phyloP scores from a whole-genome alignment of 306 rosid genomes.

The Medicago ruthenica region DNA sequence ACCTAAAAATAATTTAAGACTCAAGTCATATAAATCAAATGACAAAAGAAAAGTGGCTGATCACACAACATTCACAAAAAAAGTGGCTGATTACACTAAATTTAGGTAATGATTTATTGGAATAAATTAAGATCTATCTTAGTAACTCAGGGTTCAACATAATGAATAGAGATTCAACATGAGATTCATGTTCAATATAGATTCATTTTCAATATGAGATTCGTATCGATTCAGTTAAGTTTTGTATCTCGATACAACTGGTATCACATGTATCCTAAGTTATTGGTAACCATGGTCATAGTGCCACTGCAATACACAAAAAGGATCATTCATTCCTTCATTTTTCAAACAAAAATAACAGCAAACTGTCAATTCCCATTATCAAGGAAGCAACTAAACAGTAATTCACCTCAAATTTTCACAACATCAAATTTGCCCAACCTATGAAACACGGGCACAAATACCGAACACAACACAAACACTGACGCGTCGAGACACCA shows the following conservation, averaged over 20 bases:
- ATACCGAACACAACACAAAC: no score
- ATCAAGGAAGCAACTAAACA: conserved; percentile 27
- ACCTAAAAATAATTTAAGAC: background rate
- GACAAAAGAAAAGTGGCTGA: background rate
- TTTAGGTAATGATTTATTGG: background rate
- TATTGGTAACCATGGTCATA: background rate
- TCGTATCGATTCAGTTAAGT: no score
- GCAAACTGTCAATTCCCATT: background rate
- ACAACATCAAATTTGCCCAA: background rate
- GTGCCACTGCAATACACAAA: conserved; percentile 1
- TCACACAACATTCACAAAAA: background rate
- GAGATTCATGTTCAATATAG: background rate
- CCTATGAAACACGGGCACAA: no score
- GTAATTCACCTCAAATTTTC: background rate
- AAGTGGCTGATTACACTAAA: background rate
- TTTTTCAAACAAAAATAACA: background rate
- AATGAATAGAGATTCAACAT: background rate
- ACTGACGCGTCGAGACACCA: no score
- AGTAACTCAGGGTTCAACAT: background rate
- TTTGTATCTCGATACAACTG: no score
- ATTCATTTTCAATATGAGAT: background rate
- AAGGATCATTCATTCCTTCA: background rate
- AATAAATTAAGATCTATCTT: background rate
- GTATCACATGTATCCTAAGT: background rate
- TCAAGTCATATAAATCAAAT: background rate